Conservation (phyloP, 306 rosid genomes). For the Cucurbita ficifolia region DNA sequence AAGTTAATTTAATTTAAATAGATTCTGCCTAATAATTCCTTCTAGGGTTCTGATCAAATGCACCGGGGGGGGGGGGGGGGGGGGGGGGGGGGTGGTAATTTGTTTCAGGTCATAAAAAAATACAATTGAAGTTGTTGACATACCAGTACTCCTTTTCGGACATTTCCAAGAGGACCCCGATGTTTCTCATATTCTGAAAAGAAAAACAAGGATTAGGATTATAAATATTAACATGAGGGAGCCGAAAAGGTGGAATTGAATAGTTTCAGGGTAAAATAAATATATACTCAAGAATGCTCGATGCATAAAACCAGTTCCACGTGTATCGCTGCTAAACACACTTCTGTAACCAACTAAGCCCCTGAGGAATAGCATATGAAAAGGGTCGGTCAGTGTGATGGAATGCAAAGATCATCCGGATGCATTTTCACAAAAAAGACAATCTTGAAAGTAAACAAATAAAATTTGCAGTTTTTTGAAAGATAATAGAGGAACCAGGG, state of each 20-base stretch:
- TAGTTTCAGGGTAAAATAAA: background rate
- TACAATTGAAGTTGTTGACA: conserved; percentile 14
- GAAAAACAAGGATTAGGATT: background rate
- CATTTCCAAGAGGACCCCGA: conserved; percentile 91
- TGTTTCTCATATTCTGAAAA: conserved; percentile 62
- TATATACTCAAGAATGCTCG: conserved; percentile 79
- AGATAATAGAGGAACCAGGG: background rate
- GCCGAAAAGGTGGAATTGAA: background rate
- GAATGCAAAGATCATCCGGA: background rate
- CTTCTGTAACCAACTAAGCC: conserved; percentile 98
- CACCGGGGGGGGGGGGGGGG: background rate
- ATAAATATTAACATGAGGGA: background rate
- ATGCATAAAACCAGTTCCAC: conserved; percentile 99
- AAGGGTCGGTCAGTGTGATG: background rate
- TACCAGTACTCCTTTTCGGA: conserved; percentile 98
- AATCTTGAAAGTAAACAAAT: background rate
- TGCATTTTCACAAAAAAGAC: background rate
- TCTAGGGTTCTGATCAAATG: background rate
- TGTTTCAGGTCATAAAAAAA: background rate
- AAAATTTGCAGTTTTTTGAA: background rate
- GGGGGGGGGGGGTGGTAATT: background rate
- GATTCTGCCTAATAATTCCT: background rate
- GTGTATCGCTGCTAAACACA: conserved; percentile 94
- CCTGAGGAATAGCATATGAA: conserved; percentile 35
- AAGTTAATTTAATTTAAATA: background rate